phyloP scores from a whole-genome alignment of 257 asterid genomes.

The Ballota nigra region DNA sequence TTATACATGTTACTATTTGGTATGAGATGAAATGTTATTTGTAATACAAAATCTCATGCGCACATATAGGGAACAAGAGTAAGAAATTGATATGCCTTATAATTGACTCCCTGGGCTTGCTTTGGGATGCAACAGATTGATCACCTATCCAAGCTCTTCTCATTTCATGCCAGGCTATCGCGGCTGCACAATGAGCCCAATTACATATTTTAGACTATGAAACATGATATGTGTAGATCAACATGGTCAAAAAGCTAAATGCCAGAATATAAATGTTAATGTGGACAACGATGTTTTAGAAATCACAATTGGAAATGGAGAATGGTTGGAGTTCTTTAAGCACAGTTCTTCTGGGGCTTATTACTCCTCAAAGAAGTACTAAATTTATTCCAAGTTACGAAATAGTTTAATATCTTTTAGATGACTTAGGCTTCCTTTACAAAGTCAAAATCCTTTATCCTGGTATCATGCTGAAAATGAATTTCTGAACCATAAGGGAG shows the following conservation, averaged over 20 bases:
- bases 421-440: neutral
- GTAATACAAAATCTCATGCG: neutral
- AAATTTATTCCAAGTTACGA: neutral
- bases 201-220: neutral
- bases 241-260: neutral
- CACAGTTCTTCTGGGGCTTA: neutral
- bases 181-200: conserved; percentile 21
- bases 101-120: conserved; percentile 18
- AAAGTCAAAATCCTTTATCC: neutral
- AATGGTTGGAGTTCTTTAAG: neutral
- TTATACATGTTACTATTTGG: neutral
- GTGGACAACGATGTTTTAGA: neutral
- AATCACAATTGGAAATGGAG: neutral
- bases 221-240: neutral
- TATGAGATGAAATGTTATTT: neutral
- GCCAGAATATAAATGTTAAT: neutral
- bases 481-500: neutral
- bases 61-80: neutral
- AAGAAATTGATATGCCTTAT: conserved; percentile 11
- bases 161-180: conserved; percentile 38
- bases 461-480: neutral
- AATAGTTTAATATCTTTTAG: neutral
- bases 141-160: conserved; percentile 39
- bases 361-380: neutral
- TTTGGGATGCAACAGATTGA: conserved; percentile 11